Conservation (phyloP, 805 yeast genomes). For the Wickerhamiella alocasiicola region DNA sequence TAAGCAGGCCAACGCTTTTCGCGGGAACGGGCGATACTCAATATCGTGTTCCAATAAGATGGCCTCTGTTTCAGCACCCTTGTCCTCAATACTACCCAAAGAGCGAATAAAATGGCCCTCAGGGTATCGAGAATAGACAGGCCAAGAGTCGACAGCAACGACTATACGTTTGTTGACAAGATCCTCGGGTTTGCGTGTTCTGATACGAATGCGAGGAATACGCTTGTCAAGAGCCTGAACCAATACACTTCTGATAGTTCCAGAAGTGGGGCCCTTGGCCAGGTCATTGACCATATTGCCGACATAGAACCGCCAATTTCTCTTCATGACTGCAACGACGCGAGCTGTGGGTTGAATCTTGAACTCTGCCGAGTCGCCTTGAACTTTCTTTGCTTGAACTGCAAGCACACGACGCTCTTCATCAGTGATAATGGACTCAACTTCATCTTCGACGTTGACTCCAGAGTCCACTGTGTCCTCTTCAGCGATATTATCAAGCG, state of each 20-base stretch:
- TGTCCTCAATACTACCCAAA: slow-evolving; percentile 81
- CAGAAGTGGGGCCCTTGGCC: slow-evolving; percentile 47
- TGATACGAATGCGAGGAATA: slow-evolving; percentile 74
- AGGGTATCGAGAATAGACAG: slow-evolving; percentile 68
- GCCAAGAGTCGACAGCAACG: slow-evolving; percentile 89
- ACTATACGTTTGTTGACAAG: slow-evolving; percentile 84
- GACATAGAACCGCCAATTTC: slow-evolving; percentile 94
- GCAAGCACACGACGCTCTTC: slow-evolving; percentile 60
- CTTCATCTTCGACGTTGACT: slow-evolving; percentile 35
- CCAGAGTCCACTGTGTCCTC: slow-evolving; percentile 51
- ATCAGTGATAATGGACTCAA: slow-evolving; percentile 42
- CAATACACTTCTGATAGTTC: slow-evolving; percentile 65
- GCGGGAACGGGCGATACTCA: slow-evolving; percentile 90
- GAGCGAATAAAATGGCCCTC: slow-evolving; percentile 89
- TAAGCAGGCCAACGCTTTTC: slow-evolving; percentile 79
- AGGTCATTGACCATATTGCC: slow-evolving; percentile 72
- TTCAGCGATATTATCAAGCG: slow-evolving; percentile 67
- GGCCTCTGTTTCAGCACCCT: slow-evolving; percentile 94
- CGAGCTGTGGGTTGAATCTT: slow-evolving; percentile 83
- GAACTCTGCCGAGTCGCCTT: slow-evolving; percentile 28
- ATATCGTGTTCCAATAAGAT: slow-evolving; percentile 87
- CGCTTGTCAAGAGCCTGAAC: slow-evolving; percentile 81
- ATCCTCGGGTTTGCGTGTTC: slow-evolving; percentile 75
- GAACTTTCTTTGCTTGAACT: slow-evolving; percentile 54
- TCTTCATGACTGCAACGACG: slow-evolving; percentile 73